Percentiles rank a stretch among this genome's conserved stretches.
phyloP scores from a whole-genome alignment of 2,329 filamentous ascomycete genomes.

The Pleomassaria siparia region DNA sequence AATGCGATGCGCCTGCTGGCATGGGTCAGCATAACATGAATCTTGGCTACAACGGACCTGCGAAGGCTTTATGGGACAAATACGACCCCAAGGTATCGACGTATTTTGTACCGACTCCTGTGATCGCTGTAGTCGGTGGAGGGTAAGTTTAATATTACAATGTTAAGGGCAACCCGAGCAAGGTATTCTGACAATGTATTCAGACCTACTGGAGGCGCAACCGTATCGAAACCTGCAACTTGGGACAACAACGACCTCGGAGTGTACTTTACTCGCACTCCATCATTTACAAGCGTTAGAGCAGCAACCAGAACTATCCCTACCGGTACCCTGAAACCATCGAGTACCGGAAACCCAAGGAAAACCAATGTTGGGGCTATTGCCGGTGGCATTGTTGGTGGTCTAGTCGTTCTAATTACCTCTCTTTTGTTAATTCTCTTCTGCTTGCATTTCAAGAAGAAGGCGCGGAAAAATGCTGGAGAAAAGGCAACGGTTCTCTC shows the following conservation, averaged over 20 bases:
- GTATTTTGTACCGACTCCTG: conserved; percentile 57
- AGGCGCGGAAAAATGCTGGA: conserved; percentile 23
- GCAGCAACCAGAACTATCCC: conserved; percentile 53
- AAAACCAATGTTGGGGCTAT: conserved; percentile 41
- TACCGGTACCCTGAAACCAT: conserved; percentile 23
- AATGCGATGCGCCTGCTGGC: conserved; percentile 56
- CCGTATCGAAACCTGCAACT: conserved; percentile 52
- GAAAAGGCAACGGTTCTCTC: conserved; percentile 9
- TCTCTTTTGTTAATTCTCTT: conserved; percentile 37
- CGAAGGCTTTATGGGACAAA: conserved; percentile 53
- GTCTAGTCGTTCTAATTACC: conserved; percentile 34
- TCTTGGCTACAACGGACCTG: conserved; percentile 53
- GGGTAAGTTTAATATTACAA: conserved; percentile 29
- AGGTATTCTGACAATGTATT: conserved; percentile 17
- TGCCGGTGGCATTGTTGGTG: conserved; percentile 45
- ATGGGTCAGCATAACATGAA: conserved; percentile 61
- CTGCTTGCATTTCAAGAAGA: conserved; percentile 42
- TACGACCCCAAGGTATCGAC: conserved; percentile 53
- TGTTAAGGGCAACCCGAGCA: conserved; percentile 4
- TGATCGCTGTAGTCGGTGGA: conserved; percentile 51
- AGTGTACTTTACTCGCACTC: conserved; percentile 57
- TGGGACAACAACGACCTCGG: conserved; percentile 56
- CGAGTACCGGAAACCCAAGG: conserved; percentile 9
- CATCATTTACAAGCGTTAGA: conserved; percentile 47
- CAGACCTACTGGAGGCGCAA: conserved; percentile 56